A percentile compares a stretch with the other conserved stretches of the same genome.
phyloP scores from a whole-genome alignment of 768 basidiomycete genomes.

The Lentinula raphanica region DNA sequence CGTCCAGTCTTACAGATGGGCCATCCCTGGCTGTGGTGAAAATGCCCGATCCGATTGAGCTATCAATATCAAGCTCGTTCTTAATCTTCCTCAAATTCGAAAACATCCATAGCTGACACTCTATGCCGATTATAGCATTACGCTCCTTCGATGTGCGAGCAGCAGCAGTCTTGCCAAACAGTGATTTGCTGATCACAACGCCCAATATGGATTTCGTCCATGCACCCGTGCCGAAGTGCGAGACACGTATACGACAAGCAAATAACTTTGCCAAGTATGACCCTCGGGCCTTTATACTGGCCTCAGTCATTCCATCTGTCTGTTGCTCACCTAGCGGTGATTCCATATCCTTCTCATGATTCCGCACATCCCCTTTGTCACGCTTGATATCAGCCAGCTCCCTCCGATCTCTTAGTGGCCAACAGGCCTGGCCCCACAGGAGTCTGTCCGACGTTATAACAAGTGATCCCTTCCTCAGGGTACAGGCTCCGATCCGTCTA shows the following conservation, averaged over 20 bases:
- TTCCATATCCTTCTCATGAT: background rate
- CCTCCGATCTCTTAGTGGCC: background rate
- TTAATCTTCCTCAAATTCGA: too few relatives aligned
- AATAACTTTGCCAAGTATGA: slow-evolving; percentile 2
- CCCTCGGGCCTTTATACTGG: background rate
- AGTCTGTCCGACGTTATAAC: background rate
- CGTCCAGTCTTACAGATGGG: too few relatives aligned
- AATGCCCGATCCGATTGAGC: too few relatives aligned
- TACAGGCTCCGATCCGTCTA: background rate
- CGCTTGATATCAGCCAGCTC: background rate
- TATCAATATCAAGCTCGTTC: too few relatives aligned
- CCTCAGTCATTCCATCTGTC: background rate
- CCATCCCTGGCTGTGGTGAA: too few relatives aligned
- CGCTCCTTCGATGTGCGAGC: background rate
- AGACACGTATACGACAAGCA: background rate
- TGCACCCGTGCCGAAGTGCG: background rate
- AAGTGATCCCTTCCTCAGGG: background rate
- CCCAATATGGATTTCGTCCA: background rate
- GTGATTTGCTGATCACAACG: background rate
- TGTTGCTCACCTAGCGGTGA: background rate
- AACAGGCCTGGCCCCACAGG: too few relatives aligned
- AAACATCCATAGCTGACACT: background rate
- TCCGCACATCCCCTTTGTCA: too few relatives aligned
- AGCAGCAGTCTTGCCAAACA: background rate
- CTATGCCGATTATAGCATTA: background rate